Percentiles rank a stretch among this genome's conserved stretches.
Evolutionary conservation across 75 land plant species (phyloP).

Genomic region (Gnetum montanum): DNA sequence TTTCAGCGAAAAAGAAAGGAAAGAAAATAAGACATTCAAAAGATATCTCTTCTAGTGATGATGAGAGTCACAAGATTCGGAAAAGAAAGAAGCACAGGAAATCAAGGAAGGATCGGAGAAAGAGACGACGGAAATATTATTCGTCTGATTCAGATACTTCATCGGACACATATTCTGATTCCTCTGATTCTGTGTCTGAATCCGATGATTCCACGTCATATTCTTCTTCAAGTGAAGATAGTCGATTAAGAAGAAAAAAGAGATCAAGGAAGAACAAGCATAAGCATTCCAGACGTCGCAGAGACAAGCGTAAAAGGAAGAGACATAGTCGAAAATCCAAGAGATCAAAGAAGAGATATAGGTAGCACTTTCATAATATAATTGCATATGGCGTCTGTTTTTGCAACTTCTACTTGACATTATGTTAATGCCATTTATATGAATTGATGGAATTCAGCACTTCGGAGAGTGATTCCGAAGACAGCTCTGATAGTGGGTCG

Average conservation of each 20-base stretch:
- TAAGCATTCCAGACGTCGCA: conserved; percentile 39
- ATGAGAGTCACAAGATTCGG: conserved; percentile 30
- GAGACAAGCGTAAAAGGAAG: conserved; percentile 61
- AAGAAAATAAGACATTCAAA: conserved; percentile 29
- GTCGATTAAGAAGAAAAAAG: conserved; percentile 52
- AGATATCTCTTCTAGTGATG: conserved; percentile 46
- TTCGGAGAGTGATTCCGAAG: conserved; percentile 32
- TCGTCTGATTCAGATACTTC: conserved; percentile 74
- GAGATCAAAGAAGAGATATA: conserved; percentile 50
- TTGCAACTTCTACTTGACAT: not conserved
- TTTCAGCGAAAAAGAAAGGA: conserved; percentile 59
- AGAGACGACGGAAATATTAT: conserved; percentile 54
- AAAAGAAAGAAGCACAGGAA: conserved; percentile 60
- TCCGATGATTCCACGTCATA: conserved; percentile 31
- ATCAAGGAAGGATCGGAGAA: conserved; percentile 45
- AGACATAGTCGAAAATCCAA: conserved; percentile 53
- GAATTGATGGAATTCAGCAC: conserved; percentile 26
- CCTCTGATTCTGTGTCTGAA: conserved; percentile 42
- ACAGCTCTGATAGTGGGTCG: conserved; percentile 38
- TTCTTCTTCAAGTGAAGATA: conserved; percentile 67
- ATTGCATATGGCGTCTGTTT: not conserved
- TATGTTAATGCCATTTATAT: not conserved
- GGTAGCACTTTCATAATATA: conserved; percentile 29
- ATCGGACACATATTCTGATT: conserved; percentile 59
- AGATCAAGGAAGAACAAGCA: conserved; percentile 57